These are phyloP conservation scores for Tuber borchii DNA, from an alignment of 495 filamentous ascomycete species.

Conservation along the genomic window DNA sequence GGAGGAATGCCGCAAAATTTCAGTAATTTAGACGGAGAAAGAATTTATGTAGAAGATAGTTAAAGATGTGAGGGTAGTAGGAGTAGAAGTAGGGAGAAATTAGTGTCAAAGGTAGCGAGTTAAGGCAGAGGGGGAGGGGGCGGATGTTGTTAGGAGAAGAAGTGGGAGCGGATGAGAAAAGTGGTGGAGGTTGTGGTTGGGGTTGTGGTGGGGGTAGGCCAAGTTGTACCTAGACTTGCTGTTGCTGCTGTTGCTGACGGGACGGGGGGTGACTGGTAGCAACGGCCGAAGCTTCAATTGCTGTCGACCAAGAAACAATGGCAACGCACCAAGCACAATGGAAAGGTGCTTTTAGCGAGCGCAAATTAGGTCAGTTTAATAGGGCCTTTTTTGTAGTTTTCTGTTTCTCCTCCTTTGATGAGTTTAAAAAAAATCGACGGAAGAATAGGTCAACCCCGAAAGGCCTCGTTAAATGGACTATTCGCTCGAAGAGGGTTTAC, in stretches of 20 bases:
- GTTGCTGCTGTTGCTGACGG: background rate
- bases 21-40: background rate
- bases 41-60: background rate
- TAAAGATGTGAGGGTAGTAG: background rate
- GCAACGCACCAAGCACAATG: constrained; percentile 1
- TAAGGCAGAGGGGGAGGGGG: constrained; percentile 27
- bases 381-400: background rate
- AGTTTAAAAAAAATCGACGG: constrained; percentile 5
- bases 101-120: constrained; percentile 11
- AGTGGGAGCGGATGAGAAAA: constrained; percentile 24
- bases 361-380: background rate
- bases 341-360: background rate
- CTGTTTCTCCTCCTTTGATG: background rate
- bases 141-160: constrained; percentile 19
- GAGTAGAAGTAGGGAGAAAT: background rate
- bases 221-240: background rate
- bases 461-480: constrained; percentile 21
- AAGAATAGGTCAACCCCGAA: constrained; percentile 1
- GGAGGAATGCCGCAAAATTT: constrained; percentile 17
- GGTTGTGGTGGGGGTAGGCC: constrained; percentile 12
- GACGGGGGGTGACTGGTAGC: background rate
- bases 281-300: background rate
- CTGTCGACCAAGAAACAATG: background rate
- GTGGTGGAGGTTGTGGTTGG: constrained; percentile 16
- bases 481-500: constrained; percentile 31